These are phyloP conservation scores for Calonectria ilicicola DNA, from an alignment of 2,329 filamentous ascomycete genomes.

Conservation along the genomic window DNA sequence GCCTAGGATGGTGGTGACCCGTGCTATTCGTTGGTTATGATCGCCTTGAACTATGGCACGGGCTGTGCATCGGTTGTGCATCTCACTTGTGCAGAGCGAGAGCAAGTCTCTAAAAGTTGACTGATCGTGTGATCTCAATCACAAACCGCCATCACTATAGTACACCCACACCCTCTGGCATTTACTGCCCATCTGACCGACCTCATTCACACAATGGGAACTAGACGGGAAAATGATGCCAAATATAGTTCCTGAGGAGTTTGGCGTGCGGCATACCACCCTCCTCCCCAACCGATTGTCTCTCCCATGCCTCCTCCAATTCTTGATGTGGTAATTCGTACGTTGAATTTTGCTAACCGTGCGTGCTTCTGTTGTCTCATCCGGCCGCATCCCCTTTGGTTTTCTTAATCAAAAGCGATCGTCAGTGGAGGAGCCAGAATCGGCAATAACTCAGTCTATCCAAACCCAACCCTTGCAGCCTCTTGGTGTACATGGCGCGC, in stretches of 20 bases:
- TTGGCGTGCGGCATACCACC: constrained; percentile 9
- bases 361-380: neutral
- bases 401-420: neutral
- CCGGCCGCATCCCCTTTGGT: neutral
- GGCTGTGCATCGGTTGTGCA: constrained; percentile 13
- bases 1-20: neutral
- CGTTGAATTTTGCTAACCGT: neutral
- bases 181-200: constrained; percentile 11
- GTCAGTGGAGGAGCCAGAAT: neutral
- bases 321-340: constrained; percentile 4
- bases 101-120: neutral
- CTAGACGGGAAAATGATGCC: neutral
- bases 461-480: constrained; percentile 19
- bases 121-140: constrained; percentile 23
- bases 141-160: constrained; percentile 7
- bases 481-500: constrained; percentile 18
- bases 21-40: neutral
- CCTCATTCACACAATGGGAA: neutral
- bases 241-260: constrained; percentile 18
- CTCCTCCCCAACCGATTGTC: neutral
- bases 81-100: neutral
- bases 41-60: neutral
- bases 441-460: neutral
- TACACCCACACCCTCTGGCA: neutral
- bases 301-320: neutral